Conservation (phyloP, 306 rosid species). For the Inga leiocalycina region DNA sequence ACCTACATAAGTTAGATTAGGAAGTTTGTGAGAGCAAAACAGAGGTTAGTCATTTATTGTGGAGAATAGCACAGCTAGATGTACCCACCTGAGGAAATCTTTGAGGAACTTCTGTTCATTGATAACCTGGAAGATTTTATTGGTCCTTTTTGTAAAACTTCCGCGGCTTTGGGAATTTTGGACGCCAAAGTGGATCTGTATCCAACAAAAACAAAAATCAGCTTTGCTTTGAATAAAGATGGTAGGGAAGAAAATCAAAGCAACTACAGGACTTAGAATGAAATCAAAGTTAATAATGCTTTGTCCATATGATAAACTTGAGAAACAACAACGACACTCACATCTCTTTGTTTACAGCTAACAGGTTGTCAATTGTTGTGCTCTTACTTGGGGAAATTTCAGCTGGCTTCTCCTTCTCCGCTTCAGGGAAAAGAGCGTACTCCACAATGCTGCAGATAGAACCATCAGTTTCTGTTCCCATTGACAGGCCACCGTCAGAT, state of each 20-base stretch:
- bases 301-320: conserved; percentile 15
- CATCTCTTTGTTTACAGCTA: conserved; percentile 51
- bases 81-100: conserved; percentile 65
- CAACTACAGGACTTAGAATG: conserved; percentile 1
- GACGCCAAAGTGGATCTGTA: conserved; percentile 60
- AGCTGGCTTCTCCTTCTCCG: conserved; percentile 54
- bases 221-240: neutral
- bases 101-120: conserved; percentile 66
- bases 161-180: conserved; percentile 64
- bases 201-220: conserved; percentile 32
- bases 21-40: conserved; percentile 6
- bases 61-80: conserved; percentile 19
- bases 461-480: conserved; percentile 99
- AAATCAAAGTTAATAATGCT: neutral
- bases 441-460: conserved; percentile 91
- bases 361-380: conserved; percentile 32
- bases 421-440: conserved; percentile 91
- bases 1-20: conserved; percentile 47
- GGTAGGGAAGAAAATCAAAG: conserved; percentile 1
- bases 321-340: conserved; percentile 34
- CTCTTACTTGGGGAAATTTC: conserved; percentile 44
- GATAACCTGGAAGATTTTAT: conserved; percentile 61
- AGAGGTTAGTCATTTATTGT: neutral
- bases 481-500: conserved; percentile 97
- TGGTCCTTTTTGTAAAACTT: conserved; percentile 43